Evolutionary conservation across 2,329 filamentous ascomycete genomes (phyloP).

Genomic region (Clonostachys solani): DNA sequence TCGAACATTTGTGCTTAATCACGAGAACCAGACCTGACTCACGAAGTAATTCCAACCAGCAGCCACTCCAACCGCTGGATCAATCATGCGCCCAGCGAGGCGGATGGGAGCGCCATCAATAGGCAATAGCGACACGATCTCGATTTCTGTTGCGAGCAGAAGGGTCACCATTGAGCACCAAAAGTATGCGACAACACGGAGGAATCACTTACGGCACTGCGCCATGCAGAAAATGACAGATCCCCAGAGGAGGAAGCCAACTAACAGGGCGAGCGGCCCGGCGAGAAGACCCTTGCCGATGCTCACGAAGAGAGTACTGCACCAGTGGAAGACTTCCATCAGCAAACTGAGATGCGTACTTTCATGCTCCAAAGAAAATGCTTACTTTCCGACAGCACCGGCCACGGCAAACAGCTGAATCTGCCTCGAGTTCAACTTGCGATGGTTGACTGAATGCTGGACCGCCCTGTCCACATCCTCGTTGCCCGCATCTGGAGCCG

Average conservation of each 20-base stretch:
- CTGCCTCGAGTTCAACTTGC: neutral
- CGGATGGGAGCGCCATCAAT: neutral
- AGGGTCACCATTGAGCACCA: neutral
- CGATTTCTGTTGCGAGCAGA: neutral
- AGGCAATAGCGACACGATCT: neutral
- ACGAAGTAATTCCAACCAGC: constrained; percentile 1
- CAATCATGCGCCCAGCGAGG: neutral
- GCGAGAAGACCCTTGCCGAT: neutral
- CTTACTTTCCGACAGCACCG: neutral
- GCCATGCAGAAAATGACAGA: constrained; percentile 1
- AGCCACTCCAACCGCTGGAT: neutral
- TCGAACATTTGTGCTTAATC: neutral
- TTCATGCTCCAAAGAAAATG: neutral
- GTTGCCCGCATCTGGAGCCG: too few species aligned
- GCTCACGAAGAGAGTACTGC: neutral
- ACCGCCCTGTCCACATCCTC: neutral
- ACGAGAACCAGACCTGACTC: neutral
- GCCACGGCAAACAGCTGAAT: neutral
- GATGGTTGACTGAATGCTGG: neutral
- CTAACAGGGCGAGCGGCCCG: neutral
- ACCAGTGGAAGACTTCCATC: neutral
- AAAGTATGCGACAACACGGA: neutral
- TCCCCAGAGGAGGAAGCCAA: neutral
- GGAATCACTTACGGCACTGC: neutral
- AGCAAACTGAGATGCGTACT: neutral